Base-by-base conservation (phyloP, 2,329 filamentous ascomycete species). In the Exophiala sp. region DNA sequence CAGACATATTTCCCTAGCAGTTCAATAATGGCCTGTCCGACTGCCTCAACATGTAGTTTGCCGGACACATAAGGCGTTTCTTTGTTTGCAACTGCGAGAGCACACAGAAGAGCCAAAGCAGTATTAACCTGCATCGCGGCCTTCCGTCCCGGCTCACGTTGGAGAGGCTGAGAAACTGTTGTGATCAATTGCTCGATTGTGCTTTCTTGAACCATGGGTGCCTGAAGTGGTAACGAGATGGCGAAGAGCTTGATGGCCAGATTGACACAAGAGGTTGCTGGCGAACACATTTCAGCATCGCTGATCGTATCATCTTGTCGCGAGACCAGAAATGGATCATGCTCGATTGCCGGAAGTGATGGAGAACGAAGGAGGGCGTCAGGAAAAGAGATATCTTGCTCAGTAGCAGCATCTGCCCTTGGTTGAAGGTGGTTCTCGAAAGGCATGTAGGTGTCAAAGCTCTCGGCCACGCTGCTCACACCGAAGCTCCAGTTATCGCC, bases 401-500 rank as follows among this genome's bases (percentile, higher is more conserved):
- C 54, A 3, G 51, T 53, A n/a, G 48, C 48, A 73, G 5, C 66
- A 3, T 47, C 42, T 14, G 29, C 48, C 23, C 71, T 62, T 23
- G 29, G 24, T 37, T 52, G 51, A 19, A 46, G 14, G 66, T 72
- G 76, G 68, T 77, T 68, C 18, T 70, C 62, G n/a, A 56, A 53
- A 49, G 90, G 75, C 21, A 77, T 79, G 60, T 78, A 81, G 14
- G 89, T 74, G 46, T 84, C 79, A 64, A 93, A 89, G 0, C 88
- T 87, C 18, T 80, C 77, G 1, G 95, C 82, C 18, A 97, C 73
- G 1, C 90, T 88, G 8, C 88, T 95, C 13, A 98, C 84, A 2
- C 94, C 93, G 66, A 95, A 97, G 1, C 90, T 91, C 60, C 84
- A 90, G 63, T 97, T 97, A 66, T 98, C 93, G 7, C 83, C 86